These are phyloP conservation scores for Aphanomyces cochlioides DNA, from an alignment of 352 stramenopile genomes.

Conservation along the genomic window DNA sequence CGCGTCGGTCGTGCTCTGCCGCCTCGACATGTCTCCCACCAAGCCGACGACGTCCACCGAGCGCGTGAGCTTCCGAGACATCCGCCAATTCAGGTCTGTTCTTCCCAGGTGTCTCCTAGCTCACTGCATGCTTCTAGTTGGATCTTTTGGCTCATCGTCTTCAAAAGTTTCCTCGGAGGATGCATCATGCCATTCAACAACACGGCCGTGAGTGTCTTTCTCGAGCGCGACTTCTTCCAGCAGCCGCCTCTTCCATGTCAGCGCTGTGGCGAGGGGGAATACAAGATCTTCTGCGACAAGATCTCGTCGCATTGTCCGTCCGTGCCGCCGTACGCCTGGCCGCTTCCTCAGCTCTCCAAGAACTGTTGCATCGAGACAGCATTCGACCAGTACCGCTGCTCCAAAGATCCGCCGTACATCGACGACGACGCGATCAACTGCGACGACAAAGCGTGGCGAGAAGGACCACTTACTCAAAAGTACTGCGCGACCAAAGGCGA, in stretches of 20 bases:
- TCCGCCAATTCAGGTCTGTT: slow-evolving; percentile 4
- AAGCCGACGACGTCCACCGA: neutral
- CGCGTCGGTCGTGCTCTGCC: slow-evolving; percentile 13
- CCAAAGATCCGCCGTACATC: slow-evolving; percentile 21
- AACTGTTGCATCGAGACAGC: slow-evolving; percentile 23
- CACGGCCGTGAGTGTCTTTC: slow-evolving; percentile 16
- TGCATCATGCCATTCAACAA: slow-evolving; percentile 23
- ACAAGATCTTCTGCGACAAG: slow-evolving; percentile 10
- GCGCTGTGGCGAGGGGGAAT: slow-evolving; percentile 21
- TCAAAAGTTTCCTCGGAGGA: neutral
- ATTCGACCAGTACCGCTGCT: slow-evolving; percentile 20
- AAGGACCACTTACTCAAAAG: slow-evolving; percentile 12
- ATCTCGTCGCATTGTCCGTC: slow-evolving; percentile 6
- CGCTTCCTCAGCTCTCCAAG: slow-evolving; percentile 14
- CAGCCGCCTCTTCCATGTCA: slow-evolving; percentile 1
- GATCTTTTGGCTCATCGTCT: slow-evolving; percentile 18
- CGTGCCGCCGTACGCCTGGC: slow-evolving; percentile 17
- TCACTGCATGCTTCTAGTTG: slow-evolving; percentile 5
- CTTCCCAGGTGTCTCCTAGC: neutral
- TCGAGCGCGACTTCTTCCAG: slow-evolving; percentile 29
- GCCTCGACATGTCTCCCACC: neutral
- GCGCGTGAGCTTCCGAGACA: neutral
- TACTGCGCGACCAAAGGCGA: slow-evolving; percentile 22
- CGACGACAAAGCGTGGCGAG: slow-evolving; percentile 21
- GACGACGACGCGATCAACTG: slow-evolving; percentile 26